These are phyloP conservation scores for Pseudogymnoascus sp. DNA, from an alignment of 2,329 filamentous ascomycete genomes.

Conservation along the genomic window DNA sequence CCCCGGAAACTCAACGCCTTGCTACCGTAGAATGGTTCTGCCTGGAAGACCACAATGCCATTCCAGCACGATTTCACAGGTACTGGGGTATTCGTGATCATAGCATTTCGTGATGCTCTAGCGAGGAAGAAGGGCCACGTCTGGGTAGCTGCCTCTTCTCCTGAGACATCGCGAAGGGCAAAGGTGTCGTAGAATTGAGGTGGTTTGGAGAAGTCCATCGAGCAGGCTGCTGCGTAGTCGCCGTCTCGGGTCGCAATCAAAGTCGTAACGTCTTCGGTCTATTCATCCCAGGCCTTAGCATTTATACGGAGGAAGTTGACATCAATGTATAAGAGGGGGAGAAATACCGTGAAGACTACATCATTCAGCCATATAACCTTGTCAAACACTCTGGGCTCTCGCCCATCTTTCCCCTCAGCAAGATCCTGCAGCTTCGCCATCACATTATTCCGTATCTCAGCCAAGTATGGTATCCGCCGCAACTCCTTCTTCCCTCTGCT, in stretches of 20 bases:
- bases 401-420: slow-evolving; percentile 35
- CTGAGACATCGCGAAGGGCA: slow-evolving; percentile 48
- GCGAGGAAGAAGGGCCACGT: slow-evolving; percentile 55
- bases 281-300: background rate
- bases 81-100: slow-evolving; percentile 43
- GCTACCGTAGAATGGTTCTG: slow-evolving; percentile 44
- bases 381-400: slow-evolving; percentile 38
- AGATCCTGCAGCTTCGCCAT: slow-evolving; percentile 51
- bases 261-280: slow-evolving; percentile 49
- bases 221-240: slow-evolving; percentile 55
- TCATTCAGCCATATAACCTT: slow-evolving; percentile 58
- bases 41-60: slow-evolving; percentile 46
- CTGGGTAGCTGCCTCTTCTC: slow-evolving; percentile 43
- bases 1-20: slow-evolving; percentile 52
- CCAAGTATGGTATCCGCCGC: slow-evolving; percentile 62
- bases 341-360: slow-evolving; percentile 50
- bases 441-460: slow-evolving; percentile 56
- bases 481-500: slow-evolving; percentile 45
- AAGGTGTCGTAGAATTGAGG: slow-evolving; percentile 56
- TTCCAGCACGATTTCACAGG: slow-evolving; percentile 53
- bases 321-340: background rate
- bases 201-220: slow-evolving; percentile 50
- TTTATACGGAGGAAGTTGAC: background rate
- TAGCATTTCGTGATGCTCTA: slow-evolving; percentile 42
- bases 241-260: slow-evolving; percentile 51